phyloP scores from a whole-genome alignment of 2,329 filamentous ascomycete species.

The Arthrobotrys entomopaga region DNA sequence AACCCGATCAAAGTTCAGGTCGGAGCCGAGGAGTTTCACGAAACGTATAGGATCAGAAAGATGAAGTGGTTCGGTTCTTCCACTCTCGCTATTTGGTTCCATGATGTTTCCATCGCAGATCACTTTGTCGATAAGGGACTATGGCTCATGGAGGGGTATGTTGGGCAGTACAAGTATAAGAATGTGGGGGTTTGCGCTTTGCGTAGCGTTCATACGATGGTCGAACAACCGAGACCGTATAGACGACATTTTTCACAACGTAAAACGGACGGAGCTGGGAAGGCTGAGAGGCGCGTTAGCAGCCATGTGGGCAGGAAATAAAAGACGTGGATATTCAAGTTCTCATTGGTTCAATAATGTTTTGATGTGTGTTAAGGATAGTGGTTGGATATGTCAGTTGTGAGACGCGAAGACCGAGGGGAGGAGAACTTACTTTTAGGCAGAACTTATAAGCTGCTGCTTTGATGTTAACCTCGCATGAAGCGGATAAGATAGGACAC shows the following conservation, averaged over 20 bases:
- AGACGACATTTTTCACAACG: not conserved
- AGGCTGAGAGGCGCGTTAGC: conserved; percentile 7
- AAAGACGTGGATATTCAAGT: not conserved
- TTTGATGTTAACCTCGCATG: too few relatives aligned
- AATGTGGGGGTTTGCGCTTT: conserved; percentile 22
- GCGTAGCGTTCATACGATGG: conserved; percentile 2
- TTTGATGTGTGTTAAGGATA: too few relatives aligned
- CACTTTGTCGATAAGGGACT: conserved; percentile 27
- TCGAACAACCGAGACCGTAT: conserved; percentile 13
- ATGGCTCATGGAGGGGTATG: conserved; percentile 41
- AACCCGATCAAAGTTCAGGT: conserved; percentile 11
- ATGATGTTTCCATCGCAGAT: conserved; percentile 22
- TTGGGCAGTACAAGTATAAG: conserved; percentile 1
- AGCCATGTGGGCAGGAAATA: not conserved
- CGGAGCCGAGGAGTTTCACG: not conserved
- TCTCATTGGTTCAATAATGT: not conserved
- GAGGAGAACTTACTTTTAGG: too few relatives aligned
- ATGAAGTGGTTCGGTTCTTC: conserved; percentile 36
- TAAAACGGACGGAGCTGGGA: not conserved
- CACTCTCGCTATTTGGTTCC: conserved; percentile 42
- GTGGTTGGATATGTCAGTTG: too few relatives aligned
- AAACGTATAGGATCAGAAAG: conserved; percentile 36
- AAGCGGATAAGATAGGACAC: not conserved
- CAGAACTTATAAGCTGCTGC: too few relatives aligned
- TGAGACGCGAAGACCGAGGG: too few relatives aligned